Base-by-base conservation (phyloP, 208 protist species). In the Leishmania martiniquensis region DNA sequence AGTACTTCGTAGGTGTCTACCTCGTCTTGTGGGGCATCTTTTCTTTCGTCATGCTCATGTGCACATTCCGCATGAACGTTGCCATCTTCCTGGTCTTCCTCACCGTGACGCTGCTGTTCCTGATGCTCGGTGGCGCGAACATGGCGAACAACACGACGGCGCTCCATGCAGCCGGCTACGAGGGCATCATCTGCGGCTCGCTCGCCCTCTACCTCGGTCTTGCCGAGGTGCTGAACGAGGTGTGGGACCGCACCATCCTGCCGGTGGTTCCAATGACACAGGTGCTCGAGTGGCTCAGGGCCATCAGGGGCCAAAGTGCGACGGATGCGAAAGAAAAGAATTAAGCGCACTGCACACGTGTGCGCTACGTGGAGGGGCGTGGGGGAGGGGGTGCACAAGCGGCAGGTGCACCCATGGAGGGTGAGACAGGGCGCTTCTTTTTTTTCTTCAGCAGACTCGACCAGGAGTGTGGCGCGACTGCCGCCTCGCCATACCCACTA, bases 191-290 rank as follows among this genome's bases (percentile, higher is more conserved):
- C 51, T 89, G 88, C 51, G 90, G 90, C 15, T 63, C 63, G 60
- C 67, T 85, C 57, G 87, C 90, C 0, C 42, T 94, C 22, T 94
- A 94, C 76, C 74, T 89, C 32, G 81, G 76, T 13, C 69, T 89
- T 29, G 86, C 86, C 20, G 77, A 88, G 80, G 32, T 91, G 10
- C 39, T 94, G 51, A 83, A 86, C 70, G 86, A 90, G 51, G 71
- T 82, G 49, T 90, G 80, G 72, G 87, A 87, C 42, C 77, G 79
- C 54, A 73, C 69, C 13, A 57, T 89, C 20, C 75, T 93, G 60
- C 85, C 85, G 20, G 67, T 91, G 34, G 29, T 84, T 22, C 82
- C 78, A 20, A 79, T 83, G 69, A 81, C 85, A 68, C 74, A 82
- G 68, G 62, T 82, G 65, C 80, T 78, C 34, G 80, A 62, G 45